These are phyloP conservation scores for Fomitopsis schrenkii DNA, from an alignment of 1,284 basidiomycete genomes.

Conservation along the genomic window DNA sequence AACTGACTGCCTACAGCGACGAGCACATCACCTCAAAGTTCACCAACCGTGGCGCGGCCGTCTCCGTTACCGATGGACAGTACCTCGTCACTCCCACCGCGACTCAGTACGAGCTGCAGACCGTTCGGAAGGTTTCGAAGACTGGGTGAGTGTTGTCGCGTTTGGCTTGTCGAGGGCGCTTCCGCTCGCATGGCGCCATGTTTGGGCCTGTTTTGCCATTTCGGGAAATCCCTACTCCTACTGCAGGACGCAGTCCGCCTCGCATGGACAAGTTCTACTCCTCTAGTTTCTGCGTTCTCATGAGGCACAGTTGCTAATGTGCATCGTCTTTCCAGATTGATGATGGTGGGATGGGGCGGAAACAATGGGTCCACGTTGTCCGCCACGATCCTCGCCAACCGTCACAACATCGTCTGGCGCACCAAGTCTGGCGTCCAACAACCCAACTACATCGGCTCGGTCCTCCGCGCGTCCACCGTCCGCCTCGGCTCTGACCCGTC, in stretches of 20 bases:
- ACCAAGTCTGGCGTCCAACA: slow-evolving; percentile 92
- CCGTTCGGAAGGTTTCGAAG: slow-evolving; percentile 82
- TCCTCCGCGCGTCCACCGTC: slow-evolving; percentile 93
- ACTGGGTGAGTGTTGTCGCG: slow-evolving; percentile 70
- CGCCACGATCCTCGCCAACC: slow-evolving; percentile 95
- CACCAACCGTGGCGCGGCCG: slow-evolving; percentile 78
- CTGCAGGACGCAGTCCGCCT: too few species aligned
- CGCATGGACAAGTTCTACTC: too few species aligned
- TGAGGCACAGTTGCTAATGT: neutral
- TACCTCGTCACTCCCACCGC: slow-evolving; percentile 76
- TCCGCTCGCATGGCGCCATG: neutral
- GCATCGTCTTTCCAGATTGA: slow-evolving; percentile 54
- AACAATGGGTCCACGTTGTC: slow-evolving; percentile 97
- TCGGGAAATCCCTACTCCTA: neutral
- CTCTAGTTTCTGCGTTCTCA: neutral
- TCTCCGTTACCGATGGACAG: slow-evolving; percentile 66
- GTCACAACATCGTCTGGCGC: slow-evolving; percentile 92
- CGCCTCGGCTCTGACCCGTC: slow-evolving; percentile 83
- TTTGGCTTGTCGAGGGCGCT: neutral
- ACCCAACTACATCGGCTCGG: slow-evolving; percentile 95
- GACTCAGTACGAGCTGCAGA: slow-evolving; percentile 89
- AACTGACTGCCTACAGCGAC: slow-evolving; percentile 78
- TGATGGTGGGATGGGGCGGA: slow-evolving; percentile 96
- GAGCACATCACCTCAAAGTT: slow-evolving; percentile 83
- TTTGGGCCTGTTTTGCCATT: neutral